Evolutionary conservation across 176 grass and related monocot species (phyloP), one percentile per base, ranked within the genome.

Genomic region (Cenchrus americanus): DNA sequence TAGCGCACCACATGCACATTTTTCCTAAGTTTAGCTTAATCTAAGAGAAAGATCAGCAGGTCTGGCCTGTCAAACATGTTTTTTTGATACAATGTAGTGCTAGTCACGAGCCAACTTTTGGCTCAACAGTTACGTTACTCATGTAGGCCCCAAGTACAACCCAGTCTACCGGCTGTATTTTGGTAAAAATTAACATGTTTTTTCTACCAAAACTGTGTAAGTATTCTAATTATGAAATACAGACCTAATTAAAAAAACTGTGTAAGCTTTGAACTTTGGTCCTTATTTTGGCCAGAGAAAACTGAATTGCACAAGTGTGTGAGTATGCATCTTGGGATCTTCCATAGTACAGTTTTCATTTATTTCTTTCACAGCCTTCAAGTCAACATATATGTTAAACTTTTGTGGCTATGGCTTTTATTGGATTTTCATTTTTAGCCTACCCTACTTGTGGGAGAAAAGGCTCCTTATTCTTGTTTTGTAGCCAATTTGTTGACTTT

Each of bases 21-120:
- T 27, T 30, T 27, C 52, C 21, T 79, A 62, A 32, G 27, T 85
- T 77, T 72, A 57, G 37, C 54, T 58, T 80, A 88, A 65, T 80
- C 14, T 23, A 41, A 53, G 43, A 49, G 48, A 67, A 26, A 59
- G 30, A 42, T 44, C 8, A 4, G 30, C 41, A 79, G 27, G 27
- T 30, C 27, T 30, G 27, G 27, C 14, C 44, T 84, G 24, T 59
- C 48, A 80, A 52, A 66, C 30, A 32, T 80, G 42, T 69, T 75
- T 61, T 75, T 61, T 73, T 68, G 69, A 13, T 67, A 19, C 18
- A 13, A 5, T 52, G 40, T 9, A 14, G 27, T 71, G 73, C 69
- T 69, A 63, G 37, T n/a, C n/a, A 85, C 50, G 55, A 40, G 3
- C 8, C 6, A 23, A 34, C 54, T 81, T 50, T 48, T 76, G 54